phyloP scores from a whole-genome alignment of 768 basidiomycete genomes.

The Lactarius indigo region DNA sequence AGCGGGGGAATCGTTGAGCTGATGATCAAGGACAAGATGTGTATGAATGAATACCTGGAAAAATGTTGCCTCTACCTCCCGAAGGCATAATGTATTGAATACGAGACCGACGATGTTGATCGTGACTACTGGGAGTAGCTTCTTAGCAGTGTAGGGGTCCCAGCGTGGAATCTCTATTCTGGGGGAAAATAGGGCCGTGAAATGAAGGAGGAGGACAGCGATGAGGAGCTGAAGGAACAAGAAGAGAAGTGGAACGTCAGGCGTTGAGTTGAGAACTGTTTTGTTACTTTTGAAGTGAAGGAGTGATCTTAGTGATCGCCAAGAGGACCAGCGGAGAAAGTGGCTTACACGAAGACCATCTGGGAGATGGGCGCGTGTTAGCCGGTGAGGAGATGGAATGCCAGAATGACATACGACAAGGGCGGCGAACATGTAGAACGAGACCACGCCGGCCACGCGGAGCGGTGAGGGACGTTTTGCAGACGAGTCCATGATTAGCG shows the following conservation, averaged over 20 bases:
- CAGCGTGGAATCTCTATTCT: slow-evolving; percentile 57
- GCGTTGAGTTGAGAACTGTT: slow-evolving; percentile 63
- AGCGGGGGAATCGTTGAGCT: neutral
- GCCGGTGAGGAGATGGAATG: neutral
- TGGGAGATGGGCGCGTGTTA: slow-evolving; percentile 27
- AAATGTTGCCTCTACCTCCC: slow-evolving; percentile 76
- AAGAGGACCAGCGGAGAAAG: slow-evolving; percentile 7
- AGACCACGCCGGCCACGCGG: slow-evolving; percentile 66
- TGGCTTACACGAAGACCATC: slow-evolving; percentile 49
- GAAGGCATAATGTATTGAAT: slow-evolving; percentile 76
- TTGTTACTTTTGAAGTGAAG: slow-evolving; percentile 54
- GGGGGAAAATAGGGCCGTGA: slow-evolving; percentile 44
- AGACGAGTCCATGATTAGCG: slow-evolving; percentile 32
- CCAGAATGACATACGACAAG: slow-evolving; percentile 54
- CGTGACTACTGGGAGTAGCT: slow-evolving; percentile 57
- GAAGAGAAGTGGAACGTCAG: slow-evolving; percentile 65
- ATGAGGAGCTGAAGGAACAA: slow-evolving; percentile 65
- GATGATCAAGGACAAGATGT: neutral
- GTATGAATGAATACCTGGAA: slow-evolving; percentile 53
- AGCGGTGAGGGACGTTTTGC: slow-evolving; percentile 36
- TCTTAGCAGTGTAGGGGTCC: slow-evolving; percentile 50
- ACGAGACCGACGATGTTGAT: slow-evolving; percentile 74
- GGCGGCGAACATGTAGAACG: slow-evolving; percentile 76
- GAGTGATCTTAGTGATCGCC: slow-evolving; percentile 3
- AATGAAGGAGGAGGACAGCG: slow-evolving; percentile 61